Percentiles rank a stretch among this genome's conserved stretches.
phyloP scores from a whole-genome alignment of 495 filamentous ascomycete species.

The Daldinia decipiens region DNA sequence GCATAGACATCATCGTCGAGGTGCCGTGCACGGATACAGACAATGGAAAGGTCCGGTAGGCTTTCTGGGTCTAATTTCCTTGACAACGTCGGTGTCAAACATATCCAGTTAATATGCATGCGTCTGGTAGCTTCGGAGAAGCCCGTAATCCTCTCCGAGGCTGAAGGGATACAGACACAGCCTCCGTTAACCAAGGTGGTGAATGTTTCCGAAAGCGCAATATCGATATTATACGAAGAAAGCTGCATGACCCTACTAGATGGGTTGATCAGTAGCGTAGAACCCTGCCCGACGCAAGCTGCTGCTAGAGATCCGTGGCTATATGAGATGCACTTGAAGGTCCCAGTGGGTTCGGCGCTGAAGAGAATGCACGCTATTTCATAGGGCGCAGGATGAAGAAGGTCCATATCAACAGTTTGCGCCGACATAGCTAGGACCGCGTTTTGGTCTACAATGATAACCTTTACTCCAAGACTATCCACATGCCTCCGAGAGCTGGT shows the following conservation, averaged over 20 bases:
- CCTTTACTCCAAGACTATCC: constrained; percentile 48
- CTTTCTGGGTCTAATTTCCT: constrained; percentile 53
- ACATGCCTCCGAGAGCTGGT: constrained; percentile 44
- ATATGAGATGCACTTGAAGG: constrained; percentile 54
- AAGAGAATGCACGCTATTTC: constrained; percentile 60
- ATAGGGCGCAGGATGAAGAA: constrained; percentile 41
- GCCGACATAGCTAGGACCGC: constrained; percentile 49
- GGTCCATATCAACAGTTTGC: constrained; percentile 43
- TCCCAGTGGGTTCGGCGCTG: constrained; percentile 46
- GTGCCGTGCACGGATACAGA: constrained; percentile 57
- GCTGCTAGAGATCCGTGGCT: constrained; percentile 58
- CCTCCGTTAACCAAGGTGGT: constrained; percentile 68
- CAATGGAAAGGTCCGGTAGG: constrained; percentile 53
- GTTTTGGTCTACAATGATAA: constrained; percentile 50
- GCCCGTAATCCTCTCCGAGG: constrained; percentile 51
- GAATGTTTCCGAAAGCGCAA: constrained; percentile 72
- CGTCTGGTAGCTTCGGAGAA: constrained; percentile 55
- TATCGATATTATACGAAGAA: constrained; percentile 75
- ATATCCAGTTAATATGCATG: constrained; percentile 61
- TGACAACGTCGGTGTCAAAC: constrained; percentile 59
- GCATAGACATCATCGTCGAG: constrained; percentile 56
- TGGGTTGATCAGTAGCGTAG: constrained; percentile 58
- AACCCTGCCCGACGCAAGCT: constrained; percentile 59
- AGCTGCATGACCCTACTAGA: constrained; percentile 71
- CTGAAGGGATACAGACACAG: constrained; percentile 61